A percentile compares a stretch with the other conserved stretches of the same genome.
These are phyloP conservation scores for Nannochloris sp. DNA, from an alignment of 139 green algal genomes.

Conservation along the genomic window DNA sequence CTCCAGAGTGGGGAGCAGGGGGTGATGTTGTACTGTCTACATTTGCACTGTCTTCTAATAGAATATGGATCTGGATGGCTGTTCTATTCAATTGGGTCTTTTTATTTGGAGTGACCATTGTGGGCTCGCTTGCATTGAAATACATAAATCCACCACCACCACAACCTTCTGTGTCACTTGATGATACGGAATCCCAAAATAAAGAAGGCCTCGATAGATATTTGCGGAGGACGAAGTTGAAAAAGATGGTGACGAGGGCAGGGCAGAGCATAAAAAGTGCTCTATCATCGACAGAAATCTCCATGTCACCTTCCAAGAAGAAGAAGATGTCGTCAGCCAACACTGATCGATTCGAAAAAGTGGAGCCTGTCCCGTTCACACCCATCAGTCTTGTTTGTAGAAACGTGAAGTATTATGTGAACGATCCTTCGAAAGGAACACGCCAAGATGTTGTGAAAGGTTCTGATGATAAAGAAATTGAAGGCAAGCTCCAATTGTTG, in stretches of 20 bases:
- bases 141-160: constrained; percentile 22
- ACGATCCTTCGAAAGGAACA: constrained; percentile 39
- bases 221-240: background rate
- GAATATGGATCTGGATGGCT: constrained; percentile 48
- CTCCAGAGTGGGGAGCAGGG: constrained; percentile 4
- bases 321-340: background rate
- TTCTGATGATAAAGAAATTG: constrained; percentile 27
- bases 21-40: background rate
- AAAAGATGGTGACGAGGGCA: background rate
- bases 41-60: constrained; percentile 48
- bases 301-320: background rate
- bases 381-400: constrained; percentile 58
- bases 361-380: constrained; percentile 37
- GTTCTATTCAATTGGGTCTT: constrained; percentile 26
- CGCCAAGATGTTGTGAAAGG: constrained; percentile 20
- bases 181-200: background rate
- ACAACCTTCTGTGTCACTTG: constrained; percentile 8
- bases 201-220: background rate
- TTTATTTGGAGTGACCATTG: constrained; percentile 17
- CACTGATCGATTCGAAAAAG: constrained; percentile 9
- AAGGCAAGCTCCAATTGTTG: constrained; percentile 38
- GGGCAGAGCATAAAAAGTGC: background rate
- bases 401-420: constrained; percentile 51
- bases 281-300: background rate
- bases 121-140: constrained; percentile 26